Percentiles rank a stretch among this genome's conserved stretches.
Conservation (phyloP, 805 yeast genomes). For the Jamesozyma piceae region DNA sequence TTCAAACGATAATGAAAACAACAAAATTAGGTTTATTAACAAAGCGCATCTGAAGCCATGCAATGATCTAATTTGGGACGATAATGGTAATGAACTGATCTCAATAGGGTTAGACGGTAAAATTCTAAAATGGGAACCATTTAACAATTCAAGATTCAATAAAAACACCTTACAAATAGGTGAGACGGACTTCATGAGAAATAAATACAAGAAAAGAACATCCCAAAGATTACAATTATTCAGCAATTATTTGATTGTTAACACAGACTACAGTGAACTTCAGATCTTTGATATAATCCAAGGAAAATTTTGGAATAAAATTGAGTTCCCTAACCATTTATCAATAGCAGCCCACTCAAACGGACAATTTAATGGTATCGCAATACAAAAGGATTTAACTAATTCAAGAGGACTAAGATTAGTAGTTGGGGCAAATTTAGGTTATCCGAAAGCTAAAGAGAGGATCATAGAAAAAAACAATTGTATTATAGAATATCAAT, state of each 20-base stretch:
- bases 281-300: constrained; percentile 14
- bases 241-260: constrained; percentile 15
- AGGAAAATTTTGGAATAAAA: constrained; percentile 20
- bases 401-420: constrained; percentile 21
- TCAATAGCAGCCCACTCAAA: constrained; percentile 2
- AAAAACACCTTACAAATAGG: constrained; percentile 12
- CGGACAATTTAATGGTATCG: constrained; percentile 17
- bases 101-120: constrained; percentile 76
- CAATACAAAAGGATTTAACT: constrained; percentile 17
- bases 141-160: constrained; percentile 5
- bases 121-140: constrained; percentile 56
- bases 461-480: no score
- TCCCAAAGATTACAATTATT: constrained; percentile 19
- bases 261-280: constrained; percentile 24
- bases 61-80: constrained; percentile 72
- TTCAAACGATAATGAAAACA: not conserved
- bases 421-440: constrained; percentile 12
- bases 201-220: constrained; percentile 17
- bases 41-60: constrained; percentile 73
- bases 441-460: not conserved
- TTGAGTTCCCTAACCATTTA: constrained; percentile 12
- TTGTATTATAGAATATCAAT: constrained; percentile 3
- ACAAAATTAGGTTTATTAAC: constrained; percentile 6
- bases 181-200: constrained; percentile 17
- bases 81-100: constrained; percentile 49